phyloP scores from a whole-genome alignment of 202 grass and related monocot species.

The Bolboschoenoplectus hybrid region DNA sequence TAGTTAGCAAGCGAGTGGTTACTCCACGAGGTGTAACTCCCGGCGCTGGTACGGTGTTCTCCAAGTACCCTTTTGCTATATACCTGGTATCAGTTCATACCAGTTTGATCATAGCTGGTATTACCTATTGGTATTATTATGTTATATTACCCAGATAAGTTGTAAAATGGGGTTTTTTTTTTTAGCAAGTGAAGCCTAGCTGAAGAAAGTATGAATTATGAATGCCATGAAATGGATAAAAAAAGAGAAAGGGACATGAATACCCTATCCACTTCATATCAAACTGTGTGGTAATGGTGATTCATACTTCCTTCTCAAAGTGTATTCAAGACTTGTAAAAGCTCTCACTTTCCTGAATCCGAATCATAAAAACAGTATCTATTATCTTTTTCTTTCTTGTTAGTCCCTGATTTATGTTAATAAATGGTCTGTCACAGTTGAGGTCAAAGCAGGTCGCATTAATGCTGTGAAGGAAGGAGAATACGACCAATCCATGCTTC shows the following conservation, averaged over 20 bases:
- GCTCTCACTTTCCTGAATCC: neutral
- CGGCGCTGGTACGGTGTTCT: slow-evolving; percentile 55
- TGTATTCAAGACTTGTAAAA: neutral
- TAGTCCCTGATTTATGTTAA: slow-evolving; percentile 9
- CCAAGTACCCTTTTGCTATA: neutral
- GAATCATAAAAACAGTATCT: neutral
- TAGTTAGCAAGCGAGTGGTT: slow-evolving; percentile 80
- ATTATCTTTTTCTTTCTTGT: neutral
- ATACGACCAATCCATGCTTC: slow-evolving; percentile 45
- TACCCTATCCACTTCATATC: neutral
- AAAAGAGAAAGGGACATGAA: neutral
- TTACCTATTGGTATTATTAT: neutral
- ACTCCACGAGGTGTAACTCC: slow-evolving; percentile 67
- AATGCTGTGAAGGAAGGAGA: slow-evolving; percentile 65
- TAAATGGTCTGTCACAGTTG: slow-evolving; percentile 51
- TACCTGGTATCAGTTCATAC: neutral
- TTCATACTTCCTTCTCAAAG: neutral
- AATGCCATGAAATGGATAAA: neutral
- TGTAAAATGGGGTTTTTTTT: neutral
- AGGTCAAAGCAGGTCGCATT: slow-evolving; percentile 76
- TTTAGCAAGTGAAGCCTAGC: neutral
- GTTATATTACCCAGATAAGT: neutral
- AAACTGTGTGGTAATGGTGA: neutral
- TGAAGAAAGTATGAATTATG: neutral
- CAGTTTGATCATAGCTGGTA: neutral